phyloP scores from a whole-genome alignment of 2,329 filamentous ascomycete genomes.

The Teratosphaeria viscida region DNA sequence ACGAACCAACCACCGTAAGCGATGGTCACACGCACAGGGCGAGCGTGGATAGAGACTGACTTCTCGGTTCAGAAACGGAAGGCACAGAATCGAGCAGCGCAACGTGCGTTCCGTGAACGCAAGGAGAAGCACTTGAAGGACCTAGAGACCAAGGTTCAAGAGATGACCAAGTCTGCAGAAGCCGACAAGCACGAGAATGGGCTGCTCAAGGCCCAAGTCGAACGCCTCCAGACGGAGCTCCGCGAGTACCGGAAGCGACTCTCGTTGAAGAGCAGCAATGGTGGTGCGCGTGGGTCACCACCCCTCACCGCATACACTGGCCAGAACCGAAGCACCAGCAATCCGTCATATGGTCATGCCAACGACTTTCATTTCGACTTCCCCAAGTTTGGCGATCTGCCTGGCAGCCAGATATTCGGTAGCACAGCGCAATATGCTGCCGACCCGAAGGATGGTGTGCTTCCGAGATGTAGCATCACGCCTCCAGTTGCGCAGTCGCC shows the following conservation, averaged over 20 bases:
- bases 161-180: slow-evolving; percentile 70
- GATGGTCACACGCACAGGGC: neutral
- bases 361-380: slow-evolving; percentile 84
- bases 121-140: slow-evolving; percentile 88
- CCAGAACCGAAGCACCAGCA: slow-evolving; percentile 20
- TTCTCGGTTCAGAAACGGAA: slow-evolving; percentile 66
- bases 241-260: slow-evolving; percentile 75
- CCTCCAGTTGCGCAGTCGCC: slow-evolving; percentile 17
- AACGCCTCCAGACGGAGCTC: slow-evolving; percentile 74
- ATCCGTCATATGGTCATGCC: slow-evolving; percentile 28
- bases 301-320: slow-evolving; percentile 26
- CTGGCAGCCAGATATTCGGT: slow-evolving; percentile 41
- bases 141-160: slow-evolving; percentile 59
- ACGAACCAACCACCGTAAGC: slow-evolving; percentile 90
- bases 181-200: slow-evolving; percentile 77
- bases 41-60: neutral
- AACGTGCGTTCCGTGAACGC: slow-evolving; percentile 85
- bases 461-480: slow-evolving; percentile 18
- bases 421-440: slow-evolving; percentile 9
- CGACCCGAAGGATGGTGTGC: slow-evolving; percentile 31
- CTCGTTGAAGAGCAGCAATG: slow-evolving; percentile 45
- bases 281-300: slow-evolving; percentile 36
- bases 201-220: slow-evolving; percentile 73
- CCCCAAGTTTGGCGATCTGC: slow-evolving; percentile 76
- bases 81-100: slow-evolving; percentile 86